phyloP scores from a whole-genome alignment of 805 yeast genomes.

The Hemisphaericaspora nanyangensis region DNA sequence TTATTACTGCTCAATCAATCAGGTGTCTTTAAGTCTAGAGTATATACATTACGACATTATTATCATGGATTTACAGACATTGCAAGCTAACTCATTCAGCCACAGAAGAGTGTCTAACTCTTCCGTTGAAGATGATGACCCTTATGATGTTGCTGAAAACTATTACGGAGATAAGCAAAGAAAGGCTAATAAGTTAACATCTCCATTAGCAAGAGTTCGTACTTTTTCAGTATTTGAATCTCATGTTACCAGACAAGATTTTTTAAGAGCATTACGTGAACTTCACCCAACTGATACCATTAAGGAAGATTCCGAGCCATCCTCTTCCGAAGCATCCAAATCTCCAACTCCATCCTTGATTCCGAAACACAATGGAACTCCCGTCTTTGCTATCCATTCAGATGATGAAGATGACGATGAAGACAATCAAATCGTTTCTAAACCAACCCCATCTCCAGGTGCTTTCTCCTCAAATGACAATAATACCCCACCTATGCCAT shows the following conservation, averaged over 20 bases:
- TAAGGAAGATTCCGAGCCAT: slow-evolving; percentile 7
- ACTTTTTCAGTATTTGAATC: slow-evolving; percentile 48
- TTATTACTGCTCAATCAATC: no score
- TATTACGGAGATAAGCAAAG: slow-evolving; percentile 60
- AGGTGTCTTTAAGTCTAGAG: no score
- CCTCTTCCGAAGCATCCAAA: slow-evolving; percentile 2
- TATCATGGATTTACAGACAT: not conserved
- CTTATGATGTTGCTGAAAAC: slow-evolving; percentile 62
- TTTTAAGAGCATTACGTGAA: slow-evolving; percentile 6
- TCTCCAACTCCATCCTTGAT: slow-evolving; percentile 3
- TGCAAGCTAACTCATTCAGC: slow-evolving; percentile 7
- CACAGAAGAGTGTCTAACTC: slow-evolving; percentile 26
- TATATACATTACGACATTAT: no score
- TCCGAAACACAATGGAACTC: not conserved
- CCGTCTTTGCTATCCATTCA: not conserved
- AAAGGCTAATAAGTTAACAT: slow-evolving; percentile 24
- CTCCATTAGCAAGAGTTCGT: slow-evolving; percentile 49
- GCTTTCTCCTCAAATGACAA: no score
- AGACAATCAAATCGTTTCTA: not conserved
- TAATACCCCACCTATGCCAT: not conserved
- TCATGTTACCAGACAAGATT: slow-evolving; percentile 7
- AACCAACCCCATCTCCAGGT: not conserved
- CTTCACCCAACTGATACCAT: slow-evolving; percentile 6
- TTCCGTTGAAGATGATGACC: slow-evolving; percentile 53
- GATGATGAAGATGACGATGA: not conserved